Evolutionary conservation across 805 yeast genomes (phyloP).

Genomic region (Yamadazyma nakazawae): DNA sequence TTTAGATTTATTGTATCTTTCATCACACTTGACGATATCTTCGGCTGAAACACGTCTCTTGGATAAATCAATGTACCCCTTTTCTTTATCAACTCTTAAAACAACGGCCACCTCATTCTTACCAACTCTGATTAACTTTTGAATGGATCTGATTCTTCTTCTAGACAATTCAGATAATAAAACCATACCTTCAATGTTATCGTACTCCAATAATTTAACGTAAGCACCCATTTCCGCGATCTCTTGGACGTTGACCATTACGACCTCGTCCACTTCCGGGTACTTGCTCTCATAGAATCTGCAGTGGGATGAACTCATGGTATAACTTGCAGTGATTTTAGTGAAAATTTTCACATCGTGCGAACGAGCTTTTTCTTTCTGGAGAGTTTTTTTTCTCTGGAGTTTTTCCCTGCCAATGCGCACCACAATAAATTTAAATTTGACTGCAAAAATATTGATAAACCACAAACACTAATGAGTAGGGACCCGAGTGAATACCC

Average conservation of each 20-base stretch:
- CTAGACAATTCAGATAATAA: conserved; percentile 92
- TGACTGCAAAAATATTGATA: conserved; percentile 3
- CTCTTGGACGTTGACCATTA: conserved; percentile 97
- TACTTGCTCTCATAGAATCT: conserved; percentile 97
- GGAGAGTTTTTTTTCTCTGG: background rate
- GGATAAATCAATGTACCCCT: conserved; percentile 96
- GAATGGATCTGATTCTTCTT: conserved; percentile 98
- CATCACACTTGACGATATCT: conserved; percentile 96
- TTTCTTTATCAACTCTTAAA: conserved; percentile 95
- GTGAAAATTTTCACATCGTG: conserved; percentile 6
- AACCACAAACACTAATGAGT: conserved; percentile 3
- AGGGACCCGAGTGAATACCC: background rate
- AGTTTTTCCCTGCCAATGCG: background rate
- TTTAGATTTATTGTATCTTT: conserved; percentile 92
- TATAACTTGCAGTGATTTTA: background rate
- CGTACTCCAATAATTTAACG: conserved; percentile 92
- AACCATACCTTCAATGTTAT: conserved; percentile 98
- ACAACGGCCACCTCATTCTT: conserved; percentile 98
- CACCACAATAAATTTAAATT: background rate
- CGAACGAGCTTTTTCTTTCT: background rate
- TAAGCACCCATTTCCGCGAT: conserved; percentile 99
- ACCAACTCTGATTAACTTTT: conserved; percentile 95
- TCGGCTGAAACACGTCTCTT: conserved; percentile 98
- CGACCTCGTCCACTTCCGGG: conserved; percentile 98
- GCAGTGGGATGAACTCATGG: conserved; percentile 84